Evolutionary conservation across 176 grass and related monocot genomes (phyloP).

Genomic region (Carex littledalei): DNA sequence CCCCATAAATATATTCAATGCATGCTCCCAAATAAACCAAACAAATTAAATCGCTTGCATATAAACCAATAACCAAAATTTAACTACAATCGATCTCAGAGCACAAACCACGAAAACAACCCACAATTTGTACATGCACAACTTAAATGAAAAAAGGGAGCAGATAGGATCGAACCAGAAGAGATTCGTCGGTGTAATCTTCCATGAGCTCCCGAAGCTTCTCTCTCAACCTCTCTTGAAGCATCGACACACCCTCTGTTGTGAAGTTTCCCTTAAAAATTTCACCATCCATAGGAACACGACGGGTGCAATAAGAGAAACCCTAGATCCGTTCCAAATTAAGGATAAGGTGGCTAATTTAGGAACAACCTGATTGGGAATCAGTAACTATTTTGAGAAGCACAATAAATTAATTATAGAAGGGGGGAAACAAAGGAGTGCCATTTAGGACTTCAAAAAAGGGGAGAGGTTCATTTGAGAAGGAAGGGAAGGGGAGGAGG

Average conservation of each 20-base stretch:
- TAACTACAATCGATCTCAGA: background rate
- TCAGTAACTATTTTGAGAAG: background rate
- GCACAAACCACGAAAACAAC: background rate
- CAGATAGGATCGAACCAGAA: slow-evolving; percentile 35
- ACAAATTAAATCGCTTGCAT: background rate
- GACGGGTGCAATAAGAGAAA: slow-evolving; percentile 25
- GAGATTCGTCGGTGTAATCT: slow-evolving; percentile 9
- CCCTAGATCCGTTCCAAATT: slow-evolving; percentile 58
- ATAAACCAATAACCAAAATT: background rate
- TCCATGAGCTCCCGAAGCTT: slow-evolving; percentile 45
- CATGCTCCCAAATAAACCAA: background rate
- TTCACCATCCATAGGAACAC: slow-evolving; percentile 39
- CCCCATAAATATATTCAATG: background rate
- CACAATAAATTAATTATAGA: background rate
- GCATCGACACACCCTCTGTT: slow-evolving; percentile 24
- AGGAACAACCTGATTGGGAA: background rate
- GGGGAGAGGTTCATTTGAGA: background rate
- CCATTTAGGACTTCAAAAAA: background rate
- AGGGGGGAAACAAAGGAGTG: background rate
- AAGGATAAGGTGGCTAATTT: background rate
- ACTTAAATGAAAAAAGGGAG: background rate
- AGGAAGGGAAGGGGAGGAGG: background rate
- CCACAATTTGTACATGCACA: slow-evolving; percentile 1
- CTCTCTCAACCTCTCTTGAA: slow-evolving; percentile 39
- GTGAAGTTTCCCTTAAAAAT: slow-evolving; percentile 36